Percentiles rank a stretch among this genome's conserved stretches.
Conservation (phyloP, 805 yeast species). For the Kockiozyma suomiensis region DNA sequence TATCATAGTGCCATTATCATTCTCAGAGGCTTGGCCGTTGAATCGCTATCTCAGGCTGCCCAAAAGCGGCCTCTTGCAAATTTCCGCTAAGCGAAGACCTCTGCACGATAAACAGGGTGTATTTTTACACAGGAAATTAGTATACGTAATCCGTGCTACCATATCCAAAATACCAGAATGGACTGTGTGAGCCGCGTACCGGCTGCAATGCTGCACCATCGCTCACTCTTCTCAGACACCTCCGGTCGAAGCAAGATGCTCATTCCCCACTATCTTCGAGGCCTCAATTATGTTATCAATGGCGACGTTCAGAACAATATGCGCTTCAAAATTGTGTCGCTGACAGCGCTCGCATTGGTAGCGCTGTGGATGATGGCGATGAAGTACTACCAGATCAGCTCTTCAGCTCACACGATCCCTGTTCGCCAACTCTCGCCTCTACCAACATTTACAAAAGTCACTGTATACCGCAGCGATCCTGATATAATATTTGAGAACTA, state of each 20-base stretch:
- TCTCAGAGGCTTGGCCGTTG: too few relatives aligned
- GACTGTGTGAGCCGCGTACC: background rate
- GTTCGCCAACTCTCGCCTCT: constrained; percentile 24
- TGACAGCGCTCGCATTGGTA: constrained; percentile 5
- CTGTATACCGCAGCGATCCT: constrained; percentile 15
- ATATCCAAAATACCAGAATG: background rate
- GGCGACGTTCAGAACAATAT: background rate
- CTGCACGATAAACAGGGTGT: background rate
- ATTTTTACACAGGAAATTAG: background rate
- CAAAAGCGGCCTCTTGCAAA: too few relatives aligned
- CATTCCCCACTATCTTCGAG: background rate
- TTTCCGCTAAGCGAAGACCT: background rate
- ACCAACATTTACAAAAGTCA: constrained; percentile 7
- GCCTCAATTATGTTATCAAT: background rate
- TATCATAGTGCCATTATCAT: too few relatives aligned
- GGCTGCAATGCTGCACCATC: background rate
- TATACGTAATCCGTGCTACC: background rate
- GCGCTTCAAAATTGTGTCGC: background rate
- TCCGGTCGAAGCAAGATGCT: background rate
- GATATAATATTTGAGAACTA: constrained; percentile 25
- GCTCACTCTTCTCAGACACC: background rate
- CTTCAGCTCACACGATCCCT: background rate
- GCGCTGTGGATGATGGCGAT: constrained; percentile 11
- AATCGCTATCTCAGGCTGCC: too few relatives aligned
- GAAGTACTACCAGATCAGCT: constrained; percentile 7